Conservation (phyloP, 2,329 filamentous ascomycete species). For the Emericellopsis cladophorae region DNA sequence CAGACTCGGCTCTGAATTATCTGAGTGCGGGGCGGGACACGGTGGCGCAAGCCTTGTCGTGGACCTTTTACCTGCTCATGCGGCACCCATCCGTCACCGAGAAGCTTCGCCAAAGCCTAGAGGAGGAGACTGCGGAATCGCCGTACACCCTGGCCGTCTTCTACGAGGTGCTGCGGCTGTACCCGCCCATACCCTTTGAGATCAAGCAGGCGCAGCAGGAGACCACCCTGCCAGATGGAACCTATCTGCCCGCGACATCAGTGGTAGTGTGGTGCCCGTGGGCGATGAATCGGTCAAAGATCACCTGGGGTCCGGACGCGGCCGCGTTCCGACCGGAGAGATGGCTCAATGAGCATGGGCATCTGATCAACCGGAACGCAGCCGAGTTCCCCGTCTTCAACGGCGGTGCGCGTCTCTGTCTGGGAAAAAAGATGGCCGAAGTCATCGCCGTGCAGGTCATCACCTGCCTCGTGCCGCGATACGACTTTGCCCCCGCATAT, state of each 20-base stretch:
- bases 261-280: constrained; percentile 52
- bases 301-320: constrained; percentile 44
- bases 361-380: constrained; percentile 28
- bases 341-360: constrained; percentile 33
- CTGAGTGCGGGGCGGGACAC: constrained; percentile 54
- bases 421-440: constrained; percentile 53
- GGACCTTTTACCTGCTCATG: constrained; percentile 50
- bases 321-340: constrained; percentile 42
- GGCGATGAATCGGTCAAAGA: constrained; percentile 46
- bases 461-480: constrained; percentile 31
- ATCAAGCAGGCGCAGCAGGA: constrained; percentile 44
- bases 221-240: constrained; percentile 47
- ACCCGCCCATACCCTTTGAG: constrained; percentile 53
- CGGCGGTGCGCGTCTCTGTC: constrained; percentile 45
- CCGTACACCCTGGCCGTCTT: constrained; percentile 47
- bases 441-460: constrained; percentile 43
- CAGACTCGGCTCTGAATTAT: constrained; percentile 54
- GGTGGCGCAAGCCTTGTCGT: constrained; percentile 51
- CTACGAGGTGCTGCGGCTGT: constrained; percentile 48
- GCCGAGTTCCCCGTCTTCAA: constrained; percentile 54
- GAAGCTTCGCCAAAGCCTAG: constrained; percentile 26
- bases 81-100: constrained; percentile 26
- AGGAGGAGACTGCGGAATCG: not conserved
- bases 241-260: constrained; percentile 36
- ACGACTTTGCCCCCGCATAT: constrained; percentile 34